Evolutionary conservation across 2,329 filamentous ascomycete species (phyloP).

Genomic region (Lasiodiplodia sp.): DNA sequence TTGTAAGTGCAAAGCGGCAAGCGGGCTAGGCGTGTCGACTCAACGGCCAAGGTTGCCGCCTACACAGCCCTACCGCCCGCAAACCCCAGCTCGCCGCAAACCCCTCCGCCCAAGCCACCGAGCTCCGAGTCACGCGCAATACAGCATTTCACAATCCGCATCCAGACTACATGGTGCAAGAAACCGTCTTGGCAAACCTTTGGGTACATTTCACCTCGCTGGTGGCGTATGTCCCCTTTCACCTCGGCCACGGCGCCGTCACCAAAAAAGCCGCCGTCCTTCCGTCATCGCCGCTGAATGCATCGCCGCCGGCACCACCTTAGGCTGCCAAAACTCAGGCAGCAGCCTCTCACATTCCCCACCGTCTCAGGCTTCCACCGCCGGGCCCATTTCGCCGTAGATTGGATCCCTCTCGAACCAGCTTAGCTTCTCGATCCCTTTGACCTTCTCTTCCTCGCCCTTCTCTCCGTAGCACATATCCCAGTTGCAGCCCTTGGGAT

Average conservation of each 20-base stretch:
- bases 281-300: constrained; percentile 10
- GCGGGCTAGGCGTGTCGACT: constrained; percentile 13
- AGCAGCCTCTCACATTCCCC: neutral
- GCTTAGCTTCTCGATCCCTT: constrained; percentile 55
- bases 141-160: neutral
- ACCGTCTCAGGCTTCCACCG: constrained; percentile 47
- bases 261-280: neutral
- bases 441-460: constrained; percentile 62
- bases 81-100: constrained; percentile 19
- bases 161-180: neutral
- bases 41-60: constrained; percentile 24
- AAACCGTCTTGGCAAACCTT: neutral
- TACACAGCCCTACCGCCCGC: constrained; percentile 14
- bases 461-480: constrained; percentile 75
- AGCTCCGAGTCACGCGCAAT: constrained; percentile 16
- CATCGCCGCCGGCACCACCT: neutral
- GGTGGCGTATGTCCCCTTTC: neutral
- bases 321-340: constrained; percentile 7
- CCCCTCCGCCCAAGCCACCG: constrained; percentile 3
- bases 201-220: neutral
- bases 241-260: constrained; percentile 6
- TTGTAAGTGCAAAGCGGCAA: constrained; percentile 11
- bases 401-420: constrained; percentile 70
- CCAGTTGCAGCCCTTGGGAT: constrained; percentile 66
- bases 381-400: constrained; percentile 63